Evolutionary conservation across 208 protist species (phyloP).

Genomic region (Plasmodiophora brassicae): DNA sequence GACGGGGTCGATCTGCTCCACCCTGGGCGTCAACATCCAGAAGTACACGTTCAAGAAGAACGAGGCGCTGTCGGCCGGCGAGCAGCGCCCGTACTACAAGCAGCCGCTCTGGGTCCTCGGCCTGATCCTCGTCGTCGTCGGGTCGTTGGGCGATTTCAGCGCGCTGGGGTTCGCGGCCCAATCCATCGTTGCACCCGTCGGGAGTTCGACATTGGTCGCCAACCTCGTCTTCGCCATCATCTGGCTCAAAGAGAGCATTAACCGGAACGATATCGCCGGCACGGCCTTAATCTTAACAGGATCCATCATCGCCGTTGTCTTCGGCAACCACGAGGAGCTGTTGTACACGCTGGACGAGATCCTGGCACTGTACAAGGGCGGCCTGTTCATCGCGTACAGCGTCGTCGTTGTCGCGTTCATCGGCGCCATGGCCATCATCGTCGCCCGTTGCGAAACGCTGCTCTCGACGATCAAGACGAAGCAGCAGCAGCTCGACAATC

Average conservation of each 20-base stretch:
- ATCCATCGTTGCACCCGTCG: constrained; percentile 39
- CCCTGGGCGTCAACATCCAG: constrained; percentile 21
- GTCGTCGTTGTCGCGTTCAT: neutral
- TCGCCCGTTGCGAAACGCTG: neutral
- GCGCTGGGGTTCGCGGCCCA: constrained; percentile 36
- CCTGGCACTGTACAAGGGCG: neutral
- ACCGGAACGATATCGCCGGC: constrained; percentile 7
- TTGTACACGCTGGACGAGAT: constrained; percentile 22
- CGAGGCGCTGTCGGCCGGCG: neutral
- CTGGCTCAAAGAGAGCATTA: constrained; percentile 19
- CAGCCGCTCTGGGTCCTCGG: constrained; percentile 13
- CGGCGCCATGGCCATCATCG: neutral
- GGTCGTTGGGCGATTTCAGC: constrained; percentile 22
- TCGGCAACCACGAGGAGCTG: neutral
- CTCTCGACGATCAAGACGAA: neutral
- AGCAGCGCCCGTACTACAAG: neutral
- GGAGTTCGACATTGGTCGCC: constrained; percentile 35
- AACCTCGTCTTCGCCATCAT: constrained; percentile 31
- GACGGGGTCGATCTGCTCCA: constrained; percentile 32
- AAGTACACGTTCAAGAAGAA: constrained; percentile 35
- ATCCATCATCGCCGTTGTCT: constrained; percentile 34
- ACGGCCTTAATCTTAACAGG: constrained; percentile 34
- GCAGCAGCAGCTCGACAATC: neutral
- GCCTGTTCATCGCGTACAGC: neutral
- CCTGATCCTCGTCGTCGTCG: neutral